phyloP scores from a whole-genome alignment of 768 basidiomycete genomes.

The Fistulinella prunicolor region DNA sequence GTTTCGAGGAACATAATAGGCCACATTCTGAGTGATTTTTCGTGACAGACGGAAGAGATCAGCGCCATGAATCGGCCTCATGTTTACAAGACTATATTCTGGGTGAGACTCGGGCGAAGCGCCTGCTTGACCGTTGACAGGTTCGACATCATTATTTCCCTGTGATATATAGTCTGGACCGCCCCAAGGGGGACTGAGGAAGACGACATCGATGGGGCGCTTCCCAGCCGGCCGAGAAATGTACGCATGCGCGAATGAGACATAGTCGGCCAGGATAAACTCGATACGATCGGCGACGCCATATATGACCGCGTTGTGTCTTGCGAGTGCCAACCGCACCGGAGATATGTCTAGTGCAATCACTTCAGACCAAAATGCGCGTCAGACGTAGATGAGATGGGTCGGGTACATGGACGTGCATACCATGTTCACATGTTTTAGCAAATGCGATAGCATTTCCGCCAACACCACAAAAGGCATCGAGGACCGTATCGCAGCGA shows the following conservation, averaged over 20 bases:
- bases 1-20: slow-evolving; percentile 89
- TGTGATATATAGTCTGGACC: too few relatives aligned
- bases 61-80: slow-evolving; percentile 81
- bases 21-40: slow-evolving; percentile 84
- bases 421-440: slow-evolving; percentile 91
- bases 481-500: slow-evolving; percentile 78
- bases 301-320: slow-evolving; percentile 91
- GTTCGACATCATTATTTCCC: slow-evolving; percentile 3
- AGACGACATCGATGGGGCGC: slow-evolving; percentile 81
- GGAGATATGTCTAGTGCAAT: slow-evolving; percentile 92
- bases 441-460: slow-evolving; percentile 98
- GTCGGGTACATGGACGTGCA: too few relatives aligned
- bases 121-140: neutral
- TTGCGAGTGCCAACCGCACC: slow-evolving; percentile 81
- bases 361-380: slow-evolving; percentile 47
- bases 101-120: slow-evolving; percentile 38
- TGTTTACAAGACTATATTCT: slow-evolving; percentile 65
- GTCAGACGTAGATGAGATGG: too few relatives aligned
- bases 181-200: slow-evolving; percentile 96
- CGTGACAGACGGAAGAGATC: too few relatives aligned
- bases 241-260: slow-evolving; percentile 56
- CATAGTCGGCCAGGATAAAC: slow-evolving; percentile 87
- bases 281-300: slow-evolving; percentile 95
- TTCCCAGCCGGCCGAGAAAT: slow-evolving; percentile 25
- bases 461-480: slow-evolving; percentile 97